Evolutionary conservation across 148 eudicot species (phyloP), one percentile per base, ranked within the genome.

Genomic region (Linanthus parryae): DNA sequence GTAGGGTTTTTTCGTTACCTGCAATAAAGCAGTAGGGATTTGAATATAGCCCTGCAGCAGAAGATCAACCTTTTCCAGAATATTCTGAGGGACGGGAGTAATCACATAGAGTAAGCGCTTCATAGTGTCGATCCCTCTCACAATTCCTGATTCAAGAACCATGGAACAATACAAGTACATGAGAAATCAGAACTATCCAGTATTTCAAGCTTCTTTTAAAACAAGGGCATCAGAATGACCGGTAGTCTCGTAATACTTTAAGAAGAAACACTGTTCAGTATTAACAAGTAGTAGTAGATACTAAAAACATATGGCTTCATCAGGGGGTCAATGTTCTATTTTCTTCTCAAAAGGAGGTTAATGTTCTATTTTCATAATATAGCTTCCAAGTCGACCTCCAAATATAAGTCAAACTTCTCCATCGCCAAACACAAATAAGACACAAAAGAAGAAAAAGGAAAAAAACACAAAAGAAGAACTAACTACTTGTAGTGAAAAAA

Each of bases 11-110:
- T n/a, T n/a, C 34, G 17, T 8, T 78, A 83, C 95, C 95, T 90
- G 95, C 61, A 83, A 58, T 64, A 90, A 71, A 60, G 76, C 56
- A 66, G 64, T 68, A 37, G 97, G 97, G 36, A 91, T 70, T 63
- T 80, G 78, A 48, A 90, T 76, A 52, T 67, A 81, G 27, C 97
- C 97, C 66, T 83, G 97, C 18, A 86, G 72, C 18, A 91, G 71
- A 59, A 83, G 57, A 72, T 91, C 84, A 46, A 86, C 94, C 63
- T 66, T 64, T 54, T 74, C 78, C 47, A 90, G 71, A 37, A 48
- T 66, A 54, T 64, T 66, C 42, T 44, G 82, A 20, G 86, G 84
- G 68, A 83, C 84, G 44, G 95, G 95, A 25, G 97, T 86, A 52
- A 90, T 78, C 30, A 90, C 57, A 48, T 83, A 83, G 16, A 85